phyloP scores from a whole-genome alignment of 306 rosid genomes.

The Canavalia ensiformis region DNA sequence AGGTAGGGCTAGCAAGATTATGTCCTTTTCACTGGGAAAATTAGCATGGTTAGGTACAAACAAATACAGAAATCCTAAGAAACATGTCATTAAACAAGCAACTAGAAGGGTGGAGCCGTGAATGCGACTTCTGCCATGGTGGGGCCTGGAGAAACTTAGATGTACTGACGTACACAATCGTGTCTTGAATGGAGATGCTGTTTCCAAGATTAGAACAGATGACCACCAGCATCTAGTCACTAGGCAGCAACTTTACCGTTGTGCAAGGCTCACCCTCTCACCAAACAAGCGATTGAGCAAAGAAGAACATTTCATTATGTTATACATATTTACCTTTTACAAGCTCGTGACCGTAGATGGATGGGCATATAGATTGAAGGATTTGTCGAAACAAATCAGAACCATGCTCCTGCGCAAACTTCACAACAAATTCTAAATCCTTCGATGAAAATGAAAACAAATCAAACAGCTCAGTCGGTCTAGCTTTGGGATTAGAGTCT shows the following conservation, averaged over 20 bases:
- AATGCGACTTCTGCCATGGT: constrained; percentile 22
- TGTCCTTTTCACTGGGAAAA: constrained; percentile 20
- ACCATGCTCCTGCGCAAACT: constrained; percentile 77
- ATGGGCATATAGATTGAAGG: constrained; percentile 94
- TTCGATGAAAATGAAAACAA: constrained; percentile 81
- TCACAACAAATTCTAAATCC: constrained; percentile 90
- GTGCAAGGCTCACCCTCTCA: constrained; percentile 18
- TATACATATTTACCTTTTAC: constrained; percentile 76
- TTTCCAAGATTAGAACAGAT: constrained; percentile 30
- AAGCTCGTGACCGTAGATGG: constrained; percentile 97
- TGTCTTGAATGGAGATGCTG: constrained; percentile 8
- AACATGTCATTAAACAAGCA: constrained; percentile 33
- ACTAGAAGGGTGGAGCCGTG: constrained; percentile 9
- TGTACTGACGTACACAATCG: neutral
- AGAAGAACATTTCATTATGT: constrained; percentile 38
- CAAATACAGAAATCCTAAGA: constrained; percentile 20
- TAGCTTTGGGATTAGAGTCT: constrained; percentile 70
- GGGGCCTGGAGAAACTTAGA: constrained; percentile 2
- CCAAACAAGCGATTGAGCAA: constrained; percentile 19
- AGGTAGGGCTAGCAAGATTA: constrained; percentile 23
- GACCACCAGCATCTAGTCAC: constrained; percentile 36
- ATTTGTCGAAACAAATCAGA: constrained; percentile 87
- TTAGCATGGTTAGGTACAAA: constrained; percentile 29
- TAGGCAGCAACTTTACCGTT: constrained; percentile 9
- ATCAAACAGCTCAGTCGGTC: constrained; percentile 74